A percentile compares a stretch with the other conserved stretches of the same genome.
phyloP scores from a whole-genome alignment of 345 rosid species.

The Moricandia arvensis region DNA sequence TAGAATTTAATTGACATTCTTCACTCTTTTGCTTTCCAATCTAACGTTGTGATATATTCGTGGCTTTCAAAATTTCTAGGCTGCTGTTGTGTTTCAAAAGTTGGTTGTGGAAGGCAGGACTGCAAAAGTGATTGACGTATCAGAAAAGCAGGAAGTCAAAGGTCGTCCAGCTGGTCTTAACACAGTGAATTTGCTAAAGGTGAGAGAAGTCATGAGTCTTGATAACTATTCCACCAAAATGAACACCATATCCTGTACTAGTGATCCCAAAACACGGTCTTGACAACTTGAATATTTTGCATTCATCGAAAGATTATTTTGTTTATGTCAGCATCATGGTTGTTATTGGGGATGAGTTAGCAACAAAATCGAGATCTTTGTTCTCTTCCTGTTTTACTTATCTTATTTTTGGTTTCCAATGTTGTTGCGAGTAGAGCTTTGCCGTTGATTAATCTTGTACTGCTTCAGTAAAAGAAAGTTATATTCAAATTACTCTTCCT shows the following conservation, averaged over 20 bases:
- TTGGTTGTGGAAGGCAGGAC: conserved; percentile 67
- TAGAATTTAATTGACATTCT: conserved; percentile 17
- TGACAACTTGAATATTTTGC: neutral
- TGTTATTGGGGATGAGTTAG: conserved; percentile 17
- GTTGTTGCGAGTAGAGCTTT: too few species aligned
- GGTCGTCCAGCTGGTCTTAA: conserved; percentile 89
- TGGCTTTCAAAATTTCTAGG: conserved; percentile 49
- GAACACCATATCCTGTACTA: conserved; percentile 1
- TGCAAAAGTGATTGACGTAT: conserved; percentile 62
- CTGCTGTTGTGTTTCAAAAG: conserved; percentile 75
- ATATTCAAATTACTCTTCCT: too few species aligned
- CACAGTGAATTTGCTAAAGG: conserved; percentile 94
- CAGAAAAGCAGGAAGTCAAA: conserved; percentile 79
- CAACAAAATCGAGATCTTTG: neutral
- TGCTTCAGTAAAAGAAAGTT: too few species aligned
- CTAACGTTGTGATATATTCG: conserved; percentile 2
- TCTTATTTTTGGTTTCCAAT: too few species aligned
- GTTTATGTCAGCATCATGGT: conserved; percentile 2
- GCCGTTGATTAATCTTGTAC: too few species aligned
- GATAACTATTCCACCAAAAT: conserved; percentile 1
- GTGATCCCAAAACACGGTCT: conserved; percentile 8
- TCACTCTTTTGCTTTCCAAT: conserved; percentile 14
- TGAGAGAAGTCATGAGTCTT: conserved; percentile 33
- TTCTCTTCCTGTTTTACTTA: too few species aligned
- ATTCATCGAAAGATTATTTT: neutral